Evolutionary conservation across 2,329 filamentous ascomycete species (phyloP), one percentile per base, ranked within the genome.

Genomic region (Curvularia spicifera): DNA sequence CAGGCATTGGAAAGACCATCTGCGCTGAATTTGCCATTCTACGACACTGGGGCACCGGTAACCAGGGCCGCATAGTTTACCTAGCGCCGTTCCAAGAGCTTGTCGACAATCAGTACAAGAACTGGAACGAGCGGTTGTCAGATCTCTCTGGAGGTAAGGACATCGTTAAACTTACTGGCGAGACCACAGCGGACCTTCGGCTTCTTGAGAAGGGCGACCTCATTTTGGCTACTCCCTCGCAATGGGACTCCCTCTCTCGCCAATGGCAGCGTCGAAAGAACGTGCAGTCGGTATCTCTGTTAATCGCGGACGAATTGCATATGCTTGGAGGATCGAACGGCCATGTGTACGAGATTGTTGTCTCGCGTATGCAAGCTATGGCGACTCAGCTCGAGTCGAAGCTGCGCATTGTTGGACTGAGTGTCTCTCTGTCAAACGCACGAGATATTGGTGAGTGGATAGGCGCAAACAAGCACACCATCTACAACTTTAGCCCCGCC

Each of bases 331-430:
- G 93, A 13, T 87, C 89, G 51, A 85, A 87, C 63, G 96, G 95
- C 29, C 96, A 94, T 74, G 85, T 96, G 29, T 99, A 99, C 77
- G 95, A 99, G 81, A 91, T 95, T 51, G 89, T 99, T 51, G 91
- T 99, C n/a, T 97, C 95, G 61, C 89, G 95, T 51, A 97, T 98
- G 90, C 93, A 97, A 75, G 95, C 95, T 64, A 97, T 99, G 74
- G 89, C 92, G 57, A 89, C 91, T 0, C 92, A 97, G 75, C 89
- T 91, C 0, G 91, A 96, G 75, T 87, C 90, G 39, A 87, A 90
- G 9, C 85, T 98, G 80, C 89, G 95, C 51, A 94, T 98, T 46
- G 80, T 99, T 53, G 95, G 93, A 2, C 80, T 99, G 59, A 93
- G 92, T 73, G 95, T 97, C 28, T 96, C 95, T 24, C 83, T 99